Evolutionary conservation across 1,284 basidiomycete species (phyloP), one percentile per base, ranked within the genome.

Genomic region (Fomitopsis schrenkii): DNA sequence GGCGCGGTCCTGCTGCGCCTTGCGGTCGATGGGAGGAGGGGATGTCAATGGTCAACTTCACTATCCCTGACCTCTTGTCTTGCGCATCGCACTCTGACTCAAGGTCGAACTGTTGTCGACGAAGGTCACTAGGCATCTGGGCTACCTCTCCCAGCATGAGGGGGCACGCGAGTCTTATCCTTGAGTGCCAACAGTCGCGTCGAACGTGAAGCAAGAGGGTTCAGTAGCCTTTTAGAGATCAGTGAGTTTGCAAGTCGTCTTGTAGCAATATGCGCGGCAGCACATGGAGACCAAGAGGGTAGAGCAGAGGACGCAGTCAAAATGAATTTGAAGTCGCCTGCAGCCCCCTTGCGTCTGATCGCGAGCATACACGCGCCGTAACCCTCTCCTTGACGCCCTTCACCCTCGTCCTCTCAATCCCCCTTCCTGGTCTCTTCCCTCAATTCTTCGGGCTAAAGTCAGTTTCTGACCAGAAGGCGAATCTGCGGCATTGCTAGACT

Each of bases 41-140:
- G 30, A 81, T 79, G 57, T 81, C 71, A 4, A 86, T 76, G 0
- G 85, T 86, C 15, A 85, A 70, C 59, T 72, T 64, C 19, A 75
- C 74, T 62, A 82, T 71, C 28, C 79, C 78, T 44, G 63, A 70
- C 3, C 69, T 67, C 54, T 63, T 60, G 26, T 48, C 35, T 30
- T 63, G 22, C 40, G 15, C 59, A 33, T 63, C 61, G 22, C 58
- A 54, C 8, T 57, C 59, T 30, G 64, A 60, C 56, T 72, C 66
- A 44, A 66, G 59, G 55, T 73, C 69, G 46, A 72, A 65, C 35
- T 60, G 58, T 26, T 62, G 58, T 46, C 64, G 55, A 46, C 67
- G 73, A 35, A 74, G 64, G 60, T 71, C 73, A 22, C 70, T 64
- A 46, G 72, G 71, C 74, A 76, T 76, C 38, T 68, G 62, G 12